Evolutionary conservation across 176 grass and related monocot genomes (phyloP), one percentile per base, ranked within the genome.

Genomic region (Triticum aestivum): DNA sequence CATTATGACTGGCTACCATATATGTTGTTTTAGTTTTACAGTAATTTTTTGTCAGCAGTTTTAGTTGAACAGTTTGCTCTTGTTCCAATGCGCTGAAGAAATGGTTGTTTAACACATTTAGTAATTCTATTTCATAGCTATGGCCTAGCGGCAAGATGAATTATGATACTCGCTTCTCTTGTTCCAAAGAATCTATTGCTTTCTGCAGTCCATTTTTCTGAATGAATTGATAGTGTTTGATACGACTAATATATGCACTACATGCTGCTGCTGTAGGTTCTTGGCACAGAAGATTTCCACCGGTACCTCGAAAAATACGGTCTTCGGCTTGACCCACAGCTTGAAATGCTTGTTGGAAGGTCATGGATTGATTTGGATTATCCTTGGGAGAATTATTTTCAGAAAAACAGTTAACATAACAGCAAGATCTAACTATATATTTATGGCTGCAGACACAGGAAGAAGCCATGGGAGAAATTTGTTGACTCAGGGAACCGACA

Each of bases 281-380:
- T 96, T 80, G 97, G 94, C n/a, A 99, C 94, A 63, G 89, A 91
- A 79, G 89, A 92, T 80, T 85, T 99, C 83, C 87, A 88, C 86
- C 80, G 81, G 61, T 99, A 94, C 80, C 94, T 99, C 6, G 69
- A 88, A 79, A 99, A 90, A 87, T 99, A 99, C 14, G 85, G 85
- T 47, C 83, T 96, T 17, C 79, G 94, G 71, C 90, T 96, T 70
- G 97, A 99, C 32, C 94, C 89, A 14, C 90, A 96, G 41, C 77
- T 96, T 11, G 88, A 94, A 85, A 93, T 77, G 82, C 84, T 96
- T 70, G 73, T 99, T 88, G 94, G 97, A 80, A 96, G 94, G 97
- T 93, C 29, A 61, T 32, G 24, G 63, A 51, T 72, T 86, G 21
- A 44, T 91, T 67, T 70, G 17, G 61, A 45, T 80, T 69, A 75